Evolutionary conservation across 208 protist genomes (phyloP).

Genomic region (Leishmania arabica): DNA sequence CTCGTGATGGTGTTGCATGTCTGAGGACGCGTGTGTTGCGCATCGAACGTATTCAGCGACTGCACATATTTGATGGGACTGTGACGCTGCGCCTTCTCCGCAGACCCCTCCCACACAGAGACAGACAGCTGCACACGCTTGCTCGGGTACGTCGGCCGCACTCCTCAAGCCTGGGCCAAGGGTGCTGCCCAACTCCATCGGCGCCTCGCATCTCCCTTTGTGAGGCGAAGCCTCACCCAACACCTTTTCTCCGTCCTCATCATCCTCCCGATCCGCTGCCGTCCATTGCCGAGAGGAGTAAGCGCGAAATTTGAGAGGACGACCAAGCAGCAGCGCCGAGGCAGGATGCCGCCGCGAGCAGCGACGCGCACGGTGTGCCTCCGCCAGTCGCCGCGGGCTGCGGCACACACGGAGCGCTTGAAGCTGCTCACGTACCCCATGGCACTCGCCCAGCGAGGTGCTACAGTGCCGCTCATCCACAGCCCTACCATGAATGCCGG

Average conservation of each 20-base stretch:
- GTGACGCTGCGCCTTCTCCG: not conserved
- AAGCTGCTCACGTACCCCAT: constrained; percentile 74
- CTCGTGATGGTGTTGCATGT: not conserved
- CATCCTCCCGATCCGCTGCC: not conserved
- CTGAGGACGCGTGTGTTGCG: not conserved
- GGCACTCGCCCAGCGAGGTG: constrained; percentile 64
- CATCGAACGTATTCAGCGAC: not conserved
- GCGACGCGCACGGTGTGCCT: constrained; percentile 22
- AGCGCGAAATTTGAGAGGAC: too few species aligned
- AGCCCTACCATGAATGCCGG: not conserved
- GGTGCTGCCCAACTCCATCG: not conserved
- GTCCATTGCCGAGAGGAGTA: not conserved
- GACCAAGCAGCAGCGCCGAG: not conserved
- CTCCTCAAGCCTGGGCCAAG: not conserved
- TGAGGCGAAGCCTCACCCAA: not conserved
- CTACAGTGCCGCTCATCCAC: constrained; percentile 55
- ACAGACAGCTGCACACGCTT: not conserved
- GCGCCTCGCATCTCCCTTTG: not conserved
- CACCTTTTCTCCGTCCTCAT: not conserved
- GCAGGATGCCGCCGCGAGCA: constrained; percentile 12
- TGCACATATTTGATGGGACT: not conserved
- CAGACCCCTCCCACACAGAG: not conserved
- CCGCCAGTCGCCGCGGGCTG: constrained; percentile 9
- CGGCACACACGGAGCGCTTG: constrained; percentile 23
- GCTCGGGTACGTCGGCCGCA: not conserved